Evolutionary conservation across 2,329 filamentous ascomycete species (phyloP).

Genomic region (Paecilomyces dactylethromorphus): DNA sequence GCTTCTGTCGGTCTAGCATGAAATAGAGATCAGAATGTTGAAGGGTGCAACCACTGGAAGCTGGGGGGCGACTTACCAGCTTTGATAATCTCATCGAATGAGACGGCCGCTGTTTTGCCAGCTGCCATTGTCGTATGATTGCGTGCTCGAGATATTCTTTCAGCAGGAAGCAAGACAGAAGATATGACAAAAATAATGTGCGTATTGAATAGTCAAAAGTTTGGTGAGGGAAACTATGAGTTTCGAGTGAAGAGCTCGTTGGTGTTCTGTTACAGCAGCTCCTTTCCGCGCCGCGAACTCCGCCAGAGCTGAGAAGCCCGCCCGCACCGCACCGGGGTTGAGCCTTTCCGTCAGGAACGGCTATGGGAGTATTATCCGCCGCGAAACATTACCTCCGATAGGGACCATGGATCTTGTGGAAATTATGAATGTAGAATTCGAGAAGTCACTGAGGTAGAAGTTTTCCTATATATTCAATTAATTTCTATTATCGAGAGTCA

Average conservation of each 20-base stretch:
- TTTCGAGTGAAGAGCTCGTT: not conserved
- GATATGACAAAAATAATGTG: not conserved
- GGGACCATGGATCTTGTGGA: not conserved
- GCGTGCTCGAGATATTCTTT: not conserved
- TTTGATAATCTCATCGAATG: slow-evolving; percentile 48
- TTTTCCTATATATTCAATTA: not conserved
- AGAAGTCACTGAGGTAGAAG: not conserved
- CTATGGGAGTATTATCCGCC: not conserved
- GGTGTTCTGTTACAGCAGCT: not conserved
- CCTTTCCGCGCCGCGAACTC: not conserved
- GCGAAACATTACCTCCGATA: not conserved
- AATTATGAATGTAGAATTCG: not conserved
- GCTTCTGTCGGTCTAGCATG: slow-evolving; percentile 44
- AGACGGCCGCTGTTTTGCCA: slow-evolving; percentile 27
- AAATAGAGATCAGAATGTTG: slow-evolving; percentile 5
- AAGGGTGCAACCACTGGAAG: slow-evolving; percentile 1
- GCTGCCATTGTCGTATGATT: slow-evolving; percentile 24
- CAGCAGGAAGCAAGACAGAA: not conserved
- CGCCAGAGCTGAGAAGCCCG: not conserved
- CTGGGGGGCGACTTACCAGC: slow-evolving; percentile 32
- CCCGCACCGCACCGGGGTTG: not conserved
- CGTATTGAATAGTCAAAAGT: not conserved
- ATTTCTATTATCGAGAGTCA: not conserved
- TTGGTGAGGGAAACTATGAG: not conserved
- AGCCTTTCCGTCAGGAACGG: not conserved